Percentiles rank a stretch among this genome's conserved stretches.
phyloP scores from a whole-genome alignment of 768 basidiomycete species.

The Coprinellus micaceus region DNA sequence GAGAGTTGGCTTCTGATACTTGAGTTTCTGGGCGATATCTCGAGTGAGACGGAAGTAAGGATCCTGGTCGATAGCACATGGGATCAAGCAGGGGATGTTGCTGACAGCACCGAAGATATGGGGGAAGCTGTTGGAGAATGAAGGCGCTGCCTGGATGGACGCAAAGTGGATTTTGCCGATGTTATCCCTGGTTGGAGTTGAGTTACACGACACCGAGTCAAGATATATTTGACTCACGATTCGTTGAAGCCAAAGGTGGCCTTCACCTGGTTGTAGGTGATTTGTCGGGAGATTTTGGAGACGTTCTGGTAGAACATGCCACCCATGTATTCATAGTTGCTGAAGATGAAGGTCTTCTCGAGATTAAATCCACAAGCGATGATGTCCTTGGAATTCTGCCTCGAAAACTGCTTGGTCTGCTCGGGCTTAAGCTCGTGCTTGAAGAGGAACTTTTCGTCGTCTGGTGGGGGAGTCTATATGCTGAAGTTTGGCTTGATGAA shows the following conservation, averaged over 20 bases:
- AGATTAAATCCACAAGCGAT: conserved; percentile 93
- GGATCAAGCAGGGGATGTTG: conserved; percentile 90
- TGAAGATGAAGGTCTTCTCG: conserved; percentile 96
- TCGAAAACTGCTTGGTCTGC: conserved; percentile 77
- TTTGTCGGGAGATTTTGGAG: conserved; percentile 86
- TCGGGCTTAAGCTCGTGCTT: conserved; percentile 91
- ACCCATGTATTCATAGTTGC: conserved; percentile 84
- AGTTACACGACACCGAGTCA: background rate
- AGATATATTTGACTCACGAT: conserved; percentile 57
- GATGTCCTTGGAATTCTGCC: conserved; percentile 89
- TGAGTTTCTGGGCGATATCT: conserved; percentile 90
- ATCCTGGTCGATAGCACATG: conserved; percentile 97
- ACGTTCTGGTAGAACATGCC: conserved; percentile 94
- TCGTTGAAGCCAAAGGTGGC: conserved; percentile 97
- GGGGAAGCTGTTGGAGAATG: conserved; percentile 97
- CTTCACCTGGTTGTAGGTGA: conserved; percentile 90
- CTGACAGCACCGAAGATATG: conserved; percentile 86
- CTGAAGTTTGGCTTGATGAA: background rate
- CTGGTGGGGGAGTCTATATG: conserved; percentile 36
- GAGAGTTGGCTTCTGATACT: conserved; percentile 91
- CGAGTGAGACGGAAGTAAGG: conserved; percentile 97
- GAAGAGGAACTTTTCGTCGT: conserved; percentile 99
- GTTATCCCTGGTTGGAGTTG: conserved; percentile 68
- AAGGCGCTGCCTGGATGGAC: conserved; percentile 91
- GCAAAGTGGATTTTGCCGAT: conserved; percentile 98